phyloP scores from a whole-genome alignment of 345 rosid species.

The Sisymbrium irio region DNA sequence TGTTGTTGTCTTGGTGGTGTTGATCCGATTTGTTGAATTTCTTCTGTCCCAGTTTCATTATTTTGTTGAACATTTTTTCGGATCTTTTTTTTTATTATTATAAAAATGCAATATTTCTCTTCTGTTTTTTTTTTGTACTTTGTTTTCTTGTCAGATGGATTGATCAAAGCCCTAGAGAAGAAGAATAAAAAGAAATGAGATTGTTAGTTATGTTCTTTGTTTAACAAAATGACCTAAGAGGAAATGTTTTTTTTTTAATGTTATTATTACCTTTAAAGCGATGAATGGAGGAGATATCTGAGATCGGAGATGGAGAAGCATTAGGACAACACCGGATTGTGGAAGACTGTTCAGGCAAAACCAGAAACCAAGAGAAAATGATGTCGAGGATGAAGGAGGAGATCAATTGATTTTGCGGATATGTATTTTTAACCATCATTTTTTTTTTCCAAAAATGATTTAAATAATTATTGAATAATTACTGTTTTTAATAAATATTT shows the following conservation, averaged over 20 bases:
- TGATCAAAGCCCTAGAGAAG: constrained; percentile 13
- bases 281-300: neutral
- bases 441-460: neutral
- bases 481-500: neutral
- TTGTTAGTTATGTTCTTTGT: neutral
- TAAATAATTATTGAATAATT: neutral
- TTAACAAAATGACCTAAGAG: neutral
- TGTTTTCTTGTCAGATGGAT: neutral
- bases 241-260: neutral
- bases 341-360: constrained; percentile 14
- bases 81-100: neutral
- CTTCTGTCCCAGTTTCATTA: constrained; percentile 34
- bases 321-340: neutral
- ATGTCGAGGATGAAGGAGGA: constrained; percentile 19
- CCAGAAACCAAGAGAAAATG: constrained; percentile 17
- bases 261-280: constrained; percentile 10
- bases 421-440: constrained; percentile 14
- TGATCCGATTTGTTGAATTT: constrained; percentile 46
- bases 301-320: constrained; percentile 31
- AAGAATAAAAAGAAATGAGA: constrained; percentile 7
- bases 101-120: neutral
- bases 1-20: constrained; percentile 24
- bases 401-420: constrained; percentile 10
- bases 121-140: neutral
- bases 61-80: constrained; percentile 40